Percentiles rank a stretch among this genome's conserved stretches.
These are phyloP conservation scores for Balakata baccata DNA, from an alignment of 345 rosid genomes.

Conservation along the genomic window DNA sequence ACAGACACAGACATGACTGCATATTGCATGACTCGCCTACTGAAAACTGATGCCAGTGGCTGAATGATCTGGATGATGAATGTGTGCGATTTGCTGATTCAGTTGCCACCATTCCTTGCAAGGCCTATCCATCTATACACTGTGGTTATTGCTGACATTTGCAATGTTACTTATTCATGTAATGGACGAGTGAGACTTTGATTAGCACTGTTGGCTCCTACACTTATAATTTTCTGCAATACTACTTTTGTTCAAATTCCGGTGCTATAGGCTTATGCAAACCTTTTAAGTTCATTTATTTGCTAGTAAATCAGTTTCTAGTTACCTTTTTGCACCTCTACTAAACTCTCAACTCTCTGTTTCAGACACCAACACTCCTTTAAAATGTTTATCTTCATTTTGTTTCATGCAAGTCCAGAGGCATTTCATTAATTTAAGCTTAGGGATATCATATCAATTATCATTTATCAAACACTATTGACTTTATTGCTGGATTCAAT, in stretches of 20 bases:
- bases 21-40: constrained; percentile 18
- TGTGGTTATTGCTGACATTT: constrained; percentile 46
- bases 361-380: no score
- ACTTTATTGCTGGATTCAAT: no score
- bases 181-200: constrained; percentile 30
- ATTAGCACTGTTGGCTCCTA: background rate
- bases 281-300: no score
- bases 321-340: no score
- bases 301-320: no score
- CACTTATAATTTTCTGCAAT: background rate
- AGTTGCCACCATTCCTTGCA: constrained; percentile 64
- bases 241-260: background rate
- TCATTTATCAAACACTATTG: no score
- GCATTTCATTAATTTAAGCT: no score
- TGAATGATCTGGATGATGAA: constrained; percentile 57
- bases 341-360: no score
- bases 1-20: constrained; percentile 5
- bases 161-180: constrained; percentile 55
- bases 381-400: no score
- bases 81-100: constrained; percentile 74
- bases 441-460: no score
- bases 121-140: constrained; percentile 60
- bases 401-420: no score
- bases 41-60: constrained; percentile 71
- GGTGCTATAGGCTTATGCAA: background rate